Conservation (phyloP, 2,329 filamentous ascomycete genomes). For the Colletotrichum tamarilloi region DNA sequence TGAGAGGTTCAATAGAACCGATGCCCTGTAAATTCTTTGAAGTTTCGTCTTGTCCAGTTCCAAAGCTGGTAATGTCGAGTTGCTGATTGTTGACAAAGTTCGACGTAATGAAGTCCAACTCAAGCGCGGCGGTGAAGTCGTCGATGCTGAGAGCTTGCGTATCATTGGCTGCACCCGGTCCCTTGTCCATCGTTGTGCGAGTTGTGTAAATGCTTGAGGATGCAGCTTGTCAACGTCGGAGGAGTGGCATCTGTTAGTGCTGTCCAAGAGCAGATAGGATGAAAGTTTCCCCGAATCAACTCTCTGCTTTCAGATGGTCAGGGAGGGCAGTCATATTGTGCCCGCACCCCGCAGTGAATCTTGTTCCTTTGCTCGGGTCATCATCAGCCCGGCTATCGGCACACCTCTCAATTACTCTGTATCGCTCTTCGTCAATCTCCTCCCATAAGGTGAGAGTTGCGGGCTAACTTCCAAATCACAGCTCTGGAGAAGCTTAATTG, state of each 20-base stretch:
- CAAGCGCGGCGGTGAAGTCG: conserved; percentile 19
- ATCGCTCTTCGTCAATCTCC: too few species aligned
- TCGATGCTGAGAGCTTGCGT: conserved; percentile 2
- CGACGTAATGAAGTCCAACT: conserved; percentile 4
- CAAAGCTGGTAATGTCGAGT: background rate
- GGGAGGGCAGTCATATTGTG: background rate
- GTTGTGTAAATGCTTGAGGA: conserved; percentile 15
- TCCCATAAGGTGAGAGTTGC: too few species aligned
- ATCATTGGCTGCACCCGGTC: conserved; percentile 1
- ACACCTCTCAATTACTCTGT: background rate
- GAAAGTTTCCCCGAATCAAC: conserved; percentile 6
- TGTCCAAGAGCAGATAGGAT: background rate
- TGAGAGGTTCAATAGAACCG: background rate
- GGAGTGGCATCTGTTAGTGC: background rate
- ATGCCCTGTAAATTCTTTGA: background rate
- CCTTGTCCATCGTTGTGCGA: conserved; percentile 19
- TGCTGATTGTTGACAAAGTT: background rate
- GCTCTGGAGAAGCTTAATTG: too few species aligned
- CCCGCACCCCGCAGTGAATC: background rate
- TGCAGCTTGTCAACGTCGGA: background rate
- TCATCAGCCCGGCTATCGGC: background rate
- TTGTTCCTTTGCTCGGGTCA: background rate
- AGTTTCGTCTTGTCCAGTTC: background rate
- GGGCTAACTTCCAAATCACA: too few species aligned
- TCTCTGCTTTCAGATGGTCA: background rate